phyloP scores from a whole-genome alignment of 768 basidiomycete genomes.

The Auricularia heimuer region DNA sequence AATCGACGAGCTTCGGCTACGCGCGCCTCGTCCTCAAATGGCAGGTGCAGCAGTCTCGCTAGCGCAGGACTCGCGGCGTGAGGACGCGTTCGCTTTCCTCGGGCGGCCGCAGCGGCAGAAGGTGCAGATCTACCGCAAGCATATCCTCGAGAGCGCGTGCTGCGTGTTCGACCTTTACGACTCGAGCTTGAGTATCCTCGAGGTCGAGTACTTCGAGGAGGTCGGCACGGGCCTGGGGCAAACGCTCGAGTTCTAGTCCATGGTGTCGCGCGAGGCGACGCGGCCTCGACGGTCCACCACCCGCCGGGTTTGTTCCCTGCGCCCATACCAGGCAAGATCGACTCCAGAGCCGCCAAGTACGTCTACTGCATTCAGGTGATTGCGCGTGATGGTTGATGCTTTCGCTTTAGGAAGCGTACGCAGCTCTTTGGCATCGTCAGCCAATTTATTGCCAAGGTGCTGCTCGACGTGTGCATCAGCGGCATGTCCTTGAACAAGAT shows the following conservation, averaged over 20 bases:
- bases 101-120: slow-evolving; percentile 92
- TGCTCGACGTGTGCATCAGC: too few species aligned
- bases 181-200: slow-evolving; percentile 83
- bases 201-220: slow-evolving; percentile 98
- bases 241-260: slow-evolving; percentile 93
- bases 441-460: too few species aligned
- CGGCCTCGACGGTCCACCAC: slow-evolving; percentile 69
- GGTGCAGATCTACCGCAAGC: slow-evolving; percentile 89
- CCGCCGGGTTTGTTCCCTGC: slow-evolving; percentile 82
- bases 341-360: too few species aligned
- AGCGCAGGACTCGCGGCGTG: slow-evolving; percentile 73
- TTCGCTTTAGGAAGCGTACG: too few species aligned
- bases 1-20: slow-evolving; percentile 96
- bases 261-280: slow-evolving; percentile 89
- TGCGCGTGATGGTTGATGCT: too few species aligned
- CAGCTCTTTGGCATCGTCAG: too few species aligned
- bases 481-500: too few species aligned
- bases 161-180: slow-evolving; percentile 97
- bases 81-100: slow-evolving; percentile 87
- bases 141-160: slow-evolving; percentile 92
- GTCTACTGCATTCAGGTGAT: too few species aligned
- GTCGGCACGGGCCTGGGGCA: slow-evolving; percentile 97
- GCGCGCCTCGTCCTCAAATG: slow-evolving; percentile 90
- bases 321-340: slow-evolving; percentile 42
- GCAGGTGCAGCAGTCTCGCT: slow-evolving; percentile 79